Percentiles rank a stretch among this genome's conserved stretches.
These are phyloP conservation scores for Pyrenula massariospora DNA, from an alignment of 495 filamentous ascomycete species.

Conservation along the genomic window DNA sequence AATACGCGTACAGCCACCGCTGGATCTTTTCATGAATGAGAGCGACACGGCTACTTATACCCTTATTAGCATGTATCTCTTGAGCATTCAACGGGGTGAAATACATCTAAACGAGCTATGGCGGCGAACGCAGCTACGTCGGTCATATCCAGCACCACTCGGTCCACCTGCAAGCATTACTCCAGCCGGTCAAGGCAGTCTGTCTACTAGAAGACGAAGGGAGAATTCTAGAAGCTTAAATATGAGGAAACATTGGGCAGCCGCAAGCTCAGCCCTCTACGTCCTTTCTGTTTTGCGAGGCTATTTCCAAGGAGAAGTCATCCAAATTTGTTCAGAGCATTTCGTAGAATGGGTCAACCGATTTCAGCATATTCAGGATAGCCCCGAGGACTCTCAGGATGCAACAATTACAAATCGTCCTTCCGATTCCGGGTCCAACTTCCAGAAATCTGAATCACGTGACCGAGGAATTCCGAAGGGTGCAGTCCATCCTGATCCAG, in stretches of 20 bases:
- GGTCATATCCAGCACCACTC: constrained; percentile 60
- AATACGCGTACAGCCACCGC: constrained; percentile 61
- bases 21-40: constrained; percentile 75
- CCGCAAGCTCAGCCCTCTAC: constrained; percentile 69
- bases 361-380: constrained; percentile 7
- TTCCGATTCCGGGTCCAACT: background rate
- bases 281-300: constrained; percentile 74
- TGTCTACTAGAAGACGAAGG: constrained; percentile 43
- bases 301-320: constrained; percentile 84
- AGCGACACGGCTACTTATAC: constrained; percentile 70
- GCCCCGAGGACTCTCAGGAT: constrained; percentile 21
- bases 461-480: background rate
- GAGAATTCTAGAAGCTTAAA: constrained; percentile 43
- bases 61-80: constrained; percentile 72
- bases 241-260: constrained; percentile 79
- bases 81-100: constrained; percentile 72
- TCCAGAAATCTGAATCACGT: background rate
- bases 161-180: constrained; percentile 51
- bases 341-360: constrained; percentile 44
- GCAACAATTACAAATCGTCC: constrained; percentile 16
- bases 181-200: constrained; percentile 38
- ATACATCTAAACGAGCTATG: constrained; percentile 71
- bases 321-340: constrained; percentile 61
- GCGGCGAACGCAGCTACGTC: constrained; percentile 66
- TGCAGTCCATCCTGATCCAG: constrained; percentile 54